A percentile compares a stretch with the other conserved stretches of the same genome.
Evolutionary conservation across 108 stramenopile species (phyloP).

Genomic region (Aureococcus anophagefferens): DNA sequence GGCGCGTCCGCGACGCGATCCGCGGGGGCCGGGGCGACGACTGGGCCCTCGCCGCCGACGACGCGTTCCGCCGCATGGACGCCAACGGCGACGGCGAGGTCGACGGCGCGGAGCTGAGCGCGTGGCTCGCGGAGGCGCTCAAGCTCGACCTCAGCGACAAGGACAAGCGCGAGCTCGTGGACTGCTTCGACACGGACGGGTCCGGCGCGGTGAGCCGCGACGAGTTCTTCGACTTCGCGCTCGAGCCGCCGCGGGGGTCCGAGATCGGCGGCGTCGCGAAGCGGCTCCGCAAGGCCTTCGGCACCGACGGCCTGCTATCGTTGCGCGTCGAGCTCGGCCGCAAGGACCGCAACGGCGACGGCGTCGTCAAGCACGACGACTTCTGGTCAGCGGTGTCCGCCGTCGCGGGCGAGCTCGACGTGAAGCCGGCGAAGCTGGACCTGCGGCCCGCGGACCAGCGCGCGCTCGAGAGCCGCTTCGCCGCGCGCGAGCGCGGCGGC

Average conservation of each 20-base stretch:
- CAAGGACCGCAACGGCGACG: too few species aligned
- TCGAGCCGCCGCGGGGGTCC: background rate
- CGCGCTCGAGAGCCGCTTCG: background rate
- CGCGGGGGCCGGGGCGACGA: background rate
- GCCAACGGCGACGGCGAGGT: background rate
- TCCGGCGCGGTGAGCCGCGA: background rate
- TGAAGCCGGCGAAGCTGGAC: too few species aligned
- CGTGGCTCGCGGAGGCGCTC: background rate
- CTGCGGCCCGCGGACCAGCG: too few species aligned
- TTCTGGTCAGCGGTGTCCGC: too few species aligned
- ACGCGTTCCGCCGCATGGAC: background rate
- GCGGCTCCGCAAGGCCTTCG: background rate
- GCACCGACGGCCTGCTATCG: background rate
- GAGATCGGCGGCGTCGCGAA: background rate
- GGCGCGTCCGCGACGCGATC: background rate
- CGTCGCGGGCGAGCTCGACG: too few species aligned
- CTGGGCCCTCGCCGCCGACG: background rate
- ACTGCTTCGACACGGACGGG: background rate
- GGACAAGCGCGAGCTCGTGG: background rate
- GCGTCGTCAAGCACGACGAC: too few species aligned
- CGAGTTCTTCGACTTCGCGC: background rate
- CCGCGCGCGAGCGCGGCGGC: background rate
- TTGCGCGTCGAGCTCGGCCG: too few species aligned
- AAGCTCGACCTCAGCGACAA: background rate
- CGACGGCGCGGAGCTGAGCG: background rate